Evolutionary conservation across 2,329 filamentous ascomycete genomes (phyloP).

Genomic region (Elsinoe ampelina): DNA sequence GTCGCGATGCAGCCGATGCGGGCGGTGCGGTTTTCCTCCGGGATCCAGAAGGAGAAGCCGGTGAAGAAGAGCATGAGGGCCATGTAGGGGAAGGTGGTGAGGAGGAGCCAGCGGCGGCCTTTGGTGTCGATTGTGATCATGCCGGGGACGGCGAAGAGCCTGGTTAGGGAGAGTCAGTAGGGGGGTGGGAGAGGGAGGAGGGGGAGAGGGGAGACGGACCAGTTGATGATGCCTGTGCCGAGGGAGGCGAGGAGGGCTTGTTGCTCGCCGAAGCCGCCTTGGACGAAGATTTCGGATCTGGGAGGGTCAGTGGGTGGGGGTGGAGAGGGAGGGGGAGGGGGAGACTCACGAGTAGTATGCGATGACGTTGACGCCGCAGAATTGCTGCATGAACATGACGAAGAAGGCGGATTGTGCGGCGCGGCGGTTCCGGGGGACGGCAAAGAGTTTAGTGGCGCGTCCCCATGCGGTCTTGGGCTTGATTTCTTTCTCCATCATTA

Average conservation of each 20-base stretch:
- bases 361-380: constrained; percentile 18
- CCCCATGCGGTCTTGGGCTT: constrained; percentile 14
- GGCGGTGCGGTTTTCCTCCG: constrained; percentile 16
- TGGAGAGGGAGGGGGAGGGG: too few relatives aligned
- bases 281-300: constrained; percentile 22
- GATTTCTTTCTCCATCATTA: constrained; percentile 15
- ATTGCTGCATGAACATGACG: constrained; percentile 29
- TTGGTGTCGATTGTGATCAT: constrained; percentile 37
- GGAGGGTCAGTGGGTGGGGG: neutral
- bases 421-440: constrained; percentile 24
- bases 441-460: constrained; percentile 22
- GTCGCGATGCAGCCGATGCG: constrained; percentile 31
- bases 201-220: constrained; percentile 19
- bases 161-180: constrained; percentile 7
- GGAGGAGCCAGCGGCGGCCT: constrained; percentile 35
- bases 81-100: constrained; percentile 38
- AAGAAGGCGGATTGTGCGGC: constrained; percentile 27
- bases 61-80: constrained; percentile 39
- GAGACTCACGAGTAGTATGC: neutral
- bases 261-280: constrained; percentile 20
- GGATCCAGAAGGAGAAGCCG: constrained; percentile 14
- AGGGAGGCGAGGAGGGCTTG: constrained; percentile 25
- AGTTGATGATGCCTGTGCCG: constrained; percentile 27
- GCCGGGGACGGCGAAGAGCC: constrained; percentile 32
- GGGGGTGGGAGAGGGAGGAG: neutral